Percentiles rank a stretch among this genome's conserved stretches.
Evolutionary conservation across 257 asterid genomes (phyloP).

Genomic region (Hygrophila difformis): DNA sequence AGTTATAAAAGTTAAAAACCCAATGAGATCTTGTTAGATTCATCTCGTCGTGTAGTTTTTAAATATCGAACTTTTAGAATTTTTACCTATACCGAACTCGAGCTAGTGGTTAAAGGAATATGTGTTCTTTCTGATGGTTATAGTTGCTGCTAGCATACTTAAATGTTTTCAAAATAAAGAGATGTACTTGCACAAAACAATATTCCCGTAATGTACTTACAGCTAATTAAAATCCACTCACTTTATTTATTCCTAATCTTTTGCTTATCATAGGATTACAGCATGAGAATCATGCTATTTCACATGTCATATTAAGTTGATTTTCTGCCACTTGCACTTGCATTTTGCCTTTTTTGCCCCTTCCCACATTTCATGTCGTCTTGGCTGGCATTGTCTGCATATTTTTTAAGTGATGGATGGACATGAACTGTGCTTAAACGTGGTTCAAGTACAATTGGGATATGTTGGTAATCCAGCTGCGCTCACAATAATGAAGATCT

Average conservation of each 20-base stretch:
- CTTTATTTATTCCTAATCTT: background rate
- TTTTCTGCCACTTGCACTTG: background rate
- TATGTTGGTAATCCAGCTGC: conserved; percentile 23
- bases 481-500: background rate
- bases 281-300: conserved; percentile 6
- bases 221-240: background rate
- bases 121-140: conserved; percentile 9
- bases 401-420: conserved; percentile 5
- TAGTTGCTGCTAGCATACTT: conserved; percentile 13
- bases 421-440: conserved; percentile 11
- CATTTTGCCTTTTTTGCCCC: background rate
- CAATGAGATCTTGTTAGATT: too few relatives aligned
- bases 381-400: background rate
- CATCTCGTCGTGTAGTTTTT: too few relatives aligned
- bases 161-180: background rate
- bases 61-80: too few relatives aligned
- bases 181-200: background rate
- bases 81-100: too few relatives aligned
- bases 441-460: conserved; percentile 46
- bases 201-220: conserved; percentile 8
- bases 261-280: conserved; percentile 10
- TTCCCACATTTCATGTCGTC: background rate
- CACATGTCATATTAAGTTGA: background rate
- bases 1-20: too few relatives aligned
- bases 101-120: conserved; percentile 24